Evolutionary conservation across 176 grass and related monocot species (phyloP).

Genomic region (Rhynchospora tenuis): DNA sequence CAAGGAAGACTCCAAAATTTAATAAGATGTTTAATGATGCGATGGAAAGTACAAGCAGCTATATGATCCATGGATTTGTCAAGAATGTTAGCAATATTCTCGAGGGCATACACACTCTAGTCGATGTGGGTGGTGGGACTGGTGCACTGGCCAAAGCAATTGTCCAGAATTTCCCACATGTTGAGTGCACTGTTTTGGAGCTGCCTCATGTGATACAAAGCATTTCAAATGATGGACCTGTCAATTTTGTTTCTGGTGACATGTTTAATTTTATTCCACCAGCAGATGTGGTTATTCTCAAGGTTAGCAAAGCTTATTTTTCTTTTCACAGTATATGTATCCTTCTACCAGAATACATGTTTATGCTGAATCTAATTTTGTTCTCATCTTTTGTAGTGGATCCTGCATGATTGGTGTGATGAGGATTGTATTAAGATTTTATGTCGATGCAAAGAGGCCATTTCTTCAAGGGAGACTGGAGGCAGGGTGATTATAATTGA

Average conservation of each 20-base stretch:
- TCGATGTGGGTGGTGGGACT: constrained; percentile 34
- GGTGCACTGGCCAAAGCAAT: constrained; percentile 21
- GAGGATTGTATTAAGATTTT: constrained; percentile 49
- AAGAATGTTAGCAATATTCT: background rate
- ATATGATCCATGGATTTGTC: background rate
- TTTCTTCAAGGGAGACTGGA: constrained; percentile 17
- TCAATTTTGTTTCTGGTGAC: constrained; percentile 49
- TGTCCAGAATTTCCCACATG: constrained; percentile 28
- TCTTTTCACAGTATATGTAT: background rate
- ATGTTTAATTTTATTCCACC: constrained; percentile 7
- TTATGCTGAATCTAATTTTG: background rate
- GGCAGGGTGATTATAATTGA: constrained; percentile 60
- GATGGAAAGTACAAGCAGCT: constrained; percentile 5
- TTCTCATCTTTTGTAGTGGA: constrained; percentile 25
- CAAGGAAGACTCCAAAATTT: background rate
- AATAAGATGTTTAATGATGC: constrained; percentile 28
- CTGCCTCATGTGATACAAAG: constrained; percentile 26
- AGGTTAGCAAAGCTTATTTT: background rate
- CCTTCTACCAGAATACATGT: background rate
- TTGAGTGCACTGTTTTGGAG: constrained; percentile 43
- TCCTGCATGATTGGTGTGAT: constrained; percentile 40
- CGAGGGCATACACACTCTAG: background rate
- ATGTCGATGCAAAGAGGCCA: constrained; percentile 39
- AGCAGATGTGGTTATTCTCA: background rate
- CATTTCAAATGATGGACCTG: constrained; percentile 1